Evolutionary conservation across 2,329 filamentous ascomycete genomes (phyloP), one percentile per base, ranked within the genome.

Genomic region (Penicillium rolfsii): DNA sequence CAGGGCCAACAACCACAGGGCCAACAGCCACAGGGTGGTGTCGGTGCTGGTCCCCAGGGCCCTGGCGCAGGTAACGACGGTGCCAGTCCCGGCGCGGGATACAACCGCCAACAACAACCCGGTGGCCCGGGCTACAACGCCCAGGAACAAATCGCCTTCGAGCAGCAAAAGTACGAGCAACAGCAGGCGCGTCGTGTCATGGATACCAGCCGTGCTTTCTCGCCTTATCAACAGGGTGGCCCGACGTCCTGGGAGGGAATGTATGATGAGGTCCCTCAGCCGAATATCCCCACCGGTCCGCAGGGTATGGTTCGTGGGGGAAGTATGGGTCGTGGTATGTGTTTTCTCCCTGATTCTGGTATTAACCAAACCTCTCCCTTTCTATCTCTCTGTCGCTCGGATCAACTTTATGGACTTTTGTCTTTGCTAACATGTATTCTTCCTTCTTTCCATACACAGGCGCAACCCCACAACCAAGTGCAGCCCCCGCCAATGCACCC

Each of bases 161-260:
- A 92, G 75, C 89, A 91, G 76, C 88, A 90, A 67, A 91, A 92
- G 76, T 91, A 91, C 74, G 88, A 91, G 70, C 86, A 89, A 64
- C 89, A 88, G 73, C 83, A 88, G 74, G 81, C 81, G 65, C 83
- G 83, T 63, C 85, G 84, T 58, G 77, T 75, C 77, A 81, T 78
- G 49, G 76, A 78, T 22, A 28, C 52, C 52, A 75, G 73, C 56
- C 76, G 77, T 12, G 73, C 67, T 19, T 77, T 77, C 71, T 71
- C 77, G 58, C 74, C 78, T 41, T 79, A 80, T 63, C 75, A 83
- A 75, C 71, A 84, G 59, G 87, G 86, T 48, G 87, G 87, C 16
- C 89, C 90, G n/a, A 91, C 91, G 26, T 93, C 89, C 43, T 97
- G 93, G 93, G 94, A 98, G 76, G 94, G 94, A 71, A 97, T 97